phyloP scores from a whole-genome alignment of 2,329 filamentous ascomycete species.

The Dothideomycetes sp. region DNA sequence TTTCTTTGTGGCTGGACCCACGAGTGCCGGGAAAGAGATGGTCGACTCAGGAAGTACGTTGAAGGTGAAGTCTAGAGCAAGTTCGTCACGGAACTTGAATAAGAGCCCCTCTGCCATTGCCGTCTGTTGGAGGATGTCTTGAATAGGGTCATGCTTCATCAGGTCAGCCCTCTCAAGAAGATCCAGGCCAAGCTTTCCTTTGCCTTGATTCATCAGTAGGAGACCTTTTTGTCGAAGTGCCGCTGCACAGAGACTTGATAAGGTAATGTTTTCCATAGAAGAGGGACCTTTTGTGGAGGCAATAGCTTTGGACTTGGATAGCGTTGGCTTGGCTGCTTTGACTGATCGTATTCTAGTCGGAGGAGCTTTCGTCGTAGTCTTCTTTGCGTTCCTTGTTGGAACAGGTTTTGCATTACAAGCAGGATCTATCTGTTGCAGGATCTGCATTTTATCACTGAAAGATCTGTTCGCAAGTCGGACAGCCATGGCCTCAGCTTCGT shows the following conservation, averaged over 20 bases:
- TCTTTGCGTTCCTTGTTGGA: not conserved
- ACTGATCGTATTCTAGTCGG: not conserved
- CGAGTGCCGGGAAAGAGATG: constrained; percentile 69
- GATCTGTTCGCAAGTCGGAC: not conserved
- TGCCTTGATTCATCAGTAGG: constrained; percentile 5
- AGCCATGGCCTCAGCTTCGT: constrained; percentile 9
- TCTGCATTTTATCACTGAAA: not conserved
- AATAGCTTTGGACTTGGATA: not conserved
- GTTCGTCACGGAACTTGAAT: constrained; percentile 1
- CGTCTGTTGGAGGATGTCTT: constrained; percentile 6
- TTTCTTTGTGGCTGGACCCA: constrained; percentile 2
- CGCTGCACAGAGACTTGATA: constrained; percentile 5
- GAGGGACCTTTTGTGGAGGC: not conserved
- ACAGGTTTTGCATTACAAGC: not conserved
- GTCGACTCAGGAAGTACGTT: constrained; percentile 89
- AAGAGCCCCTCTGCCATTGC: constrained; percentile 11
- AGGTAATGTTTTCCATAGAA: not conserved
- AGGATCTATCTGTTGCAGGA: not conserved
- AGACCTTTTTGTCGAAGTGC: constrained; percentile 11
- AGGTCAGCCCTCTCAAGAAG: constrained; percentile 5
- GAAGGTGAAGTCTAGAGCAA: constrained; percentile 50
- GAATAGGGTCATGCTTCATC: constrained; percentile 1
- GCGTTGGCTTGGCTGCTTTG: not conserved
- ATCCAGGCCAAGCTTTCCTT: constrained; percentile 5
- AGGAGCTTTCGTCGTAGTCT: not conserved